Base-by-base conservation (phyloP, 2,329 filamentous ascomycete species). In the Mycosphaerella sp. region DNA sequence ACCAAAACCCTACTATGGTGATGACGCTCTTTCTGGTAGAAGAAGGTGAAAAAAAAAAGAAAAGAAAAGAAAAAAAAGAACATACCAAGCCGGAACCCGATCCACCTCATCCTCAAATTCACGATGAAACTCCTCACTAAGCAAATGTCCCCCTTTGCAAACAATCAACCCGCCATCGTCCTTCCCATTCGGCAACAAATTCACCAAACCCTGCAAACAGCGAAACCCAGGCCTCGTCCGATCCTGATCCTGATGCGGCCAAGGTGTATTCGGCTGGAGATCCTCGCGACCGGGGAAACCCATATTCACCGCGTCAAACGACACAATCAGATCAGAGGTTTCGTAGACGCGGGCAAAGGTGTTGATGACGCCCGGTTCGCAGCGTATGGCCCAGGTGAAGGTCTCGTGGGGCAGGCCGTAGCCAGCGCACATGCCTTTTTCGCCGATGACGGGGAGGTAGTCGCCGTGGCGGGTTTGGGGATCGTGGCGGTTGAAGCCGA, bases 121-220 rank as follows among this genome's bases (percentile, higher is more conserved):
- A 1, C 53, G 40, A 61, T 69, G 57, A 49, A 68, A 71, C 43
- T 69, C 62, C 14, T 67, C 62, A 9, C 59, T 64, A 0, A 67
- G 50, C 10, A 58, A 41, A 32, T 70, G 67, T 6, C 53, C 61
- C 6, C 67, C 66, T 18, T 64, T 64, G 50, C 62, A 66, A 6
- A 66, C 68, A 35, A 70, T 67, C 54, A 71, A 59, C 57, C 66
- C 61, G 14, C 68, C 69, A 49, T 71, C 68, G 6, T 70, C 57
- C 1, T 66, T 66, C 0, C 69, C 68, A 21, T 66, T 67, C 2
- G 63, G 66, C 3, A 65, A 53, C 6, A 74, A 56, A 59, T 79
- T 78, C 1, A 78, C 72, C 0, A 79, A 66, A 4, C 76, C 76
- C 53, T 79, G 76, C 2, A 76, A 65, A 55, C 76, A 79, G 2